Conservation (phyloP, 495 filamentous ascomycete species). For the Talaromyces thailandensis region DNA sequence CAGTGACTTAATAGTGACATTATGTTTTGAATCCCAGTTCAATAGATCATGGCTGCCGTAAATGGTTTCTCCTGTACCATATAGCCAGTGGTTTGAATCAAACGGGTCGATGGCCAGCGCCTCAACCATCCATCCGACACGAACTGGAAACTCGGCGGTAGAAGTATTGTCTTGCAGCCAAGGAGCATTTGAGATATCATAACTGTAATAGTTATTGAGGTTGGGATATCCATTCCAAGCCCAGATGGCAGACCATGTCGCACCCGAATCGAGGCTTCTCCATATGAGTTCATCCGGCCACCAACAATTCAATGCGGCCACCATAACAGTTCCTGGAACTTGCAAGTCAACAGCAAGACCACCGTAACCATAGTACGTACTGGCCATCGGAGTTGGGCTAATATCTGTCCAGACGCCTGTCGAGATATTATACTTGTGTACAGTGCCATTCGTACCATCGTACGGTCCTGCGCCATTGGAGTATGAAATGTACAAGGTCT, state of each 20-base stretch:
- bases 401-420: constrained; percentile 45
- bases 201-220: constrained; percentile 33
- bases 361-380: constrained; percentile 43
- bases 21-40: constrained; percentile 36
- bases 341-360: constrained; percentile 45
- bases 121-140: constrained; percentile 56
- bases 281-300: constrained; percentile 50
- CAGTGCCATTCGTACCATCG: constrained; percentile 40
- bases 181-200: constrained; percentile 17
- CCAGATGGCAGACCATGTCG: constrained; percentile 44
- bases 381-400: constrained; percentile 32
- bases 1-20: constrained; percentile 36
- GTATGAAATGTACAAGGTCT: constrained; percentile 48
- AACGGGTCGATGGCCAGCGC: constrained; percentile 49
- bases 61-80: constrained; percentile 47
- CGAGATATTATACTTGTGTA: constrained; percentile 43
- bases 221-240: constrained; percentile 40
- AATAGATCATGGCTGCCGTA: constrained; percentile 33
- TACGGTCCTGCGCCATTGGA: constrained; percentile 47
- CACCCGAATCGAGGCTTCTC: constrained; percentile 42
- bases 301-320: constrained; percentile 48
- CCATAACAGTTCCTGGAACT: constrained; percentile 45
- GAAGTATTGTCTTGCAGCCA: constrained; percentile 21
- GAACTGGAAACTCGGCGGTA: constrained; percentile 4
- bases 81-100: constrained; percentile 52